These are phyloP conservation scores for Colletotrichum cordylinicola DNA, from an alignment of 2,329 filamentous ascomycete species.

Conservation along the genomic window DNA sequence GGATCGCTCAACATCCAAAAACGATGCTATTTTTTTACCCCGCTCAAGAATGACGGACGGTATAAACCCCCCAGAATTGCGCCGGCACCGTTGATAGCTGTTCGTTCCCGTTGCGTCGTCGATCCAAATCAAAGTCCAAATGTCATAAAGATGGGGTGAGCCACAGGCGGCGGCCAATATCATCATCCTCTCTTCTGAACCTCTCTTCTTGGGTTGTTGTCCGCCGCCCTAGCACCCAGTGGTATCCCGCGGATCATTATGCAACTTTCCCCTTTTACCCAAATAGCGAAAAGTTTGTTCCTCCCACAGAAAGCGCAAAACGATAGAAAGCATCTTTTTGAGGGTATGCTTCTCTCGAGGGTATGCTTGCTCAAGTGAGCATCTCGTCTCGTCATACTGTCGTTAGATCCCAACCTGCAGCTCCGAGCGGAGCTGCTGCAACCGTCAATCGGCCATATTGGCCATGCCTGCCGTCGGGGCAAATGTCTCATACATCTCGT, in stretches of 20 bases:
- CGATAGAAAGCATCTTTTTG: neutral
- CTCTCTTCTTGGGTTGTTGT: neutral
- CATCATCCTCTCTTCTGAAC: neutral
- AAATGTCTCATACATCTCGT: slow-evolving; percentile 58
- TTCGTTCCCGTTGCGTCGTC: slow-evolving; percentile 6
- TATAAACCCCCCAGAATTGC: neutral
- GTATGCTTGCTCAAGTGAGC: neutral
- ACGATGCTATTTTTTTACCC: neutral
- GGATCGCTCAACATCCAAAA: neutral
- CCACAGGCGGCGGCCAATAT: neutral
- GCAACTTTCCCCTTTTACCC: neutral
- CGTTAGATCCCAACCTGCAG: neutral
- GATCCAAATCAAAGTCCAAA: slow-evolving; percentile 10
- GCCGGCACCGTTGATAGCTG: neutral
- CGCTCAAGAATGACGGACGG: neutral
- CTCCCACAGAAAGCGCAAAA: neutral
- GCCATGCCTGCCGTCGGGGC: slow-evolving; percentile 39
- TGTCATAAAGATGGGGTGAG: neutral
- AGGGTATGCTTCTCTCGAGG: neutral
- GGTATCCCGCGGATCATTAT: slow-evolving; percentile 16
- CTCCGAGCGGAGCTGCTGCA: neutral
- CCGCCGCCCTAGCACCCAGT: neutral
- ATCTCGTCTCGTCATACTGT: neutral
- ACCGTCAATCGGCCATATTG: slow-evolving; percentile 27
- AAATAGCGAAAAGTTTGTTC: neutral